phyloP scores from a whole-genome alignment of 129 eudicot species.

The Lonicera japonica region DNA sequence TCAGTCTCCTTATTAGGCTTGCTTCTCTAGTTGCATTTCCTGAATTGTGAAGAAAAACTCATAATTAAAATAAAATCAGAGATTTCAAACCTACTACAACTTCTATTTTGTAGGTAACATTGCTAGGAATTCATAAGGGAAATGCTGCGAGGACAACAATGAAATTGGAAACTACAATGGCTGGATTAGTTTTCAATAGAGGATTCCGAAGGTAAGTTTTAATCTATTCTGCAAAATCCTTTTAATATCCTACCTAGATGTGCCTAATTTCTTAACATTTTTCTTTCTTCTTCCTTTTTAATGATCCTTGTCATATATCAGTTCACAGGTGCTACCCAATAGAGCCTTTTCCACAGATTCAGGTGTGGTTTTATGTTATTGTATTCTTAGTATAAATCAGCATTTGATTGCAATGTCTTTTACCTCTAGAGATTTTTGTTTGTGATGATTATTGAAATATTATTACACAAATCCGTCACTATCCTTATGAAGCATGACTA shows the following conservation, averaged over 20 bases:
- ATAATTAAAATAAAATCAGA: neutral
- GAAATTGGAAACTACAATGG: slow-evolving; percentile 17
- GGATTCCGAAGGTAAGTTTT: slow-evolving; percentile 43
- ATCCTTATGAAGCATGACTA: neutral
- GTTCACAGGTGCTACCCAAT: slow-evolving; percentile 35
- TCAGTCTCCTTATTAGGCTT: neutral
- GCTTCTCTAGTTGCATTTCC: slow-evolving; percentile 11
- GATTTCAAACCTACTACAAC: neutral
- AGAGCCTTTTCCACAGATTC: slow-evolving; percentile 63
- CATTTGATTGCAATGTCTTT: too few species aligned
- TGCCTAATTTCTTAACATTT: slow-evolving; percentile 2
- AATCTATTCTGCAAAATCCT: neutral
- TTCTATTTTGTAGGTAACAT: slow-evolving; percentile 23
- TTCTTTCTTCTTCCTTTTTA: slow-evolving; percentile 7
- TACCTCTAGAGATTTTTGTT: too few species aligned
- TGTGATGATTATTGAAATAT: neutral
- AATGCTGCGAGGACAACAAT: slow-evolving; percentile 25
- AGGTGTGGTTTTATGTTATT: slow-evolving; percentile 31
- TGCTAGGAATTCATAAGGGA: slow-evolving; percentile 21
- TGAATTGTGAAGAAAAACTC: neutral
- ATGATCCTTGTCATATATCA: slow-evolving; percentile 21
- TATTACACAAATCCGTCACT: neutral
- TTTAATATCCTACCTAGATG: neutral
- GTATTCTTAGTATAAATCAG: neutral
- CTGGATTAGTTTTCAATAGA: slow-evolving; percentile 35